Evolutionary conservation across 1,139 yeast genomes (phyloP).

Genomic region (Candida sojae): DNA sequence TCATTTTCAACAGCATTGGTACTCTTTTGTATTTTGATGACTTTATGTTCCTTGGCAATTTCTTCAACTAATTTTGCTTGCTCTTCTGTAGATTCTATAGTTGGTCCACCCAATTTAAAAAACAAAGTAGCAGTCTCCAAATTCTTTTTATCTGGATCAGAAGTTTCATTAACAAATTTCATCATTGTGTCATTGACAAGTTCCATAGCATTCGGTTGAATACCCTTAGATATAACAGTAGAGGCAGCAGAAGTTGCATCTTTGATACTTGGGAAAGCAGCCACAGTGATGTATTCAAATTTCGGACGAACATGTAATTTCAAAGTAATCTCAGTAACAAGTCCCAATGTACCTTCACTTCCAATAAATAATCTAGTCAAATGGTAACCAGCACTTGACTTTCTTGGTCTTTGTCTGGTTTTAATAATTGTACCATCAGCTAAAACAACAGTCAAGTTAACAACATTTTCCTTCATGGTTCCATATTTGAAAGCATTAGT

Average conservation of each 20-base stretch:
- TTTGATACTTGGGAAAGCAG: slow-evolving; percentile 41
- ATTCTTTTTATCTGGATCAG: slow-evolving; percentile 24
- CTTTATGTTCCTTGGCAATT: slow-evolving; percentile 53
- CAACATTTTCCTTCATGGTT: slow-evolving; percentile 50
- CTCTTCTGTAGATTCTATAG: slow-evolving; percentile 52
- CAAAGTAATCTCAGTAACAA: slow-evolving; percentile 46
- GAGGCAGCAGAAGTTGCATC: slow-evolving; percentile 48
- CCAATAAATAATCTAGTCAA: slow-evolving; percentile 47
- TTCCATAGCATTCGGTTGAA: slow-evolving; percentile 49
- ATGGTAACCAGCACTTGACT: slow-evolving; percentile 50
- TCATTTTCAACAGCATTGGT: slow-evolving; percentile 62
- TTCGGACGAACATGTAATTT: slow-evolving; percentile 43
- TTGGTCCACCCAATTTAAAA: slow-evolving; percentile 70
- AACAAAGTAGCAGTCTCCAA: slow-evolving; percentile 73
- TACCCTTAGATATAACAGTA: slow-evolving; percentile 34
- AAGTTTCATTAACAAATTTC: slow-evolving; percentile 40
- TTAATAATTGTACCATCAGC: slow-evolving; percentile 50
- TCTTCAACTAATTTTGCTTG: slow-evolving; percentile 54
- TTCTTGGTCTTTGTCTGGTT: slow-evolving; percentile 47
- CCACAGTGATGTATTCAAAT: slow-evolving; percentile 40
- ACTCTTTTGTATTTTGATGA: slow-evolving; percentile 61
- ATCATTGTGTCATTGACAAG: slow-evolving; percentile 41
- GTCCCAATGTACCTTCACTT: slow-evolving; percentile 48
- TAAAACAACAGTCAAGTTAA: slow-evolving; percentile 47
- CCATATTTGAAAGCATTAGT: slow-evolving; percentile 50